Conservation (phyloP, 257 asterid species). For the Petunia axillaris region DNA sequence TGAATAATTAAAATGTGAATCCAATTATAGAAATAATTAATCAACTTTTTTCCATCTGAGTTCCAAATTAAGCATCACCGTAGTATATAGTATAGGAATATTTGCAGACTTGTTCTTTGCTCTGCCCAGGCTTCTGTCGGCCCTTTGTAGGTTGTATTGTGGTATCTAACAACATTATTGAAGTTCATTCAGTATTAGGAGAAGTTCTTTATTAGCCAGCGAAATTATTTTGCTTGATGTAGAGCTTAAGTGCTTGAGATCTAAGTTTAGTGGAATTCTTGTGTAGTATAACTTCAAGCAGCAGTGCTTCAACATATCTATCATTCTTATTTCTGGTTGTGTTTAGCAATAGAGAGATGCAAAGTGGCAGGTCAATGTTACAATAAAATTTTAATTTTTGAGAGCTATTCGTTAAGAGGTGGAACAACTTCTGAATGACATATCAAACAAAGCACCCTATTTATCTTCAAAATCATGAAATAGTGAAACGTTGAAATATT, state of each 20-base stretch:
- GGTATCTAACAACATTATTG: neutral
- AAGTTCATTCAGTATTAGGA: neutral
- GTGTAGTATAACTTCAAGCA: neutral
- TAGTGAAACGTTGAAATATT: neutral
- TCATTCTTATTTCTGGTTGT: neutral
- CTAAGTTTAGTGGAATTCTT: neutral
- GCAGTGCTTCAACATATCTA: neutral
- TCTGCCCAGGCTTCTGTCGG: neutral
- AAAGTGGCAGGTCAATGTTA: slow-evolving; percentile 9
- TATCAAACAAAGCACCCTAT: neutral
- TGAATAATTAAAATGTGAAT: slow-evolving; percentile 4
- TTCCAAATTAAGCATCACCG: neutral
- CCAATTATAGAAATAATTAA: neutral
- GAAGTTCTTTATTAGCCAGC: neutral
- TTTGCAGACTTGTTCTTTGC: neutral
- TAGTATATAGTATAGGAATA: neutral
- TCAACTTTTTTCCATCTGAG: slow-evolving; percentile 16
- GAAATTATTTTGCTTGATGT: neutral
- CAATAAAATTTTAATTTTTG: neutral
- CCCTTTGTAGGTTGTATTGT: neutral
- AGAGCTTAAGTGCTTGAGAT: neutral
- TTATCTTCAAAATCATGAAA: neutral
- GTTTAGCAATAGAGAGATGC: slow-evolving; percentile 10
- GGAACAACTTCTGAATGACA: neutral
- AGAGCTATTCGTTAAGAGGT: neutral